Evolutionary conservation across 2,329 filamentous ascomycete genomes (phyloP).

Genomic region (Arachnomyces sp.): DNA sequence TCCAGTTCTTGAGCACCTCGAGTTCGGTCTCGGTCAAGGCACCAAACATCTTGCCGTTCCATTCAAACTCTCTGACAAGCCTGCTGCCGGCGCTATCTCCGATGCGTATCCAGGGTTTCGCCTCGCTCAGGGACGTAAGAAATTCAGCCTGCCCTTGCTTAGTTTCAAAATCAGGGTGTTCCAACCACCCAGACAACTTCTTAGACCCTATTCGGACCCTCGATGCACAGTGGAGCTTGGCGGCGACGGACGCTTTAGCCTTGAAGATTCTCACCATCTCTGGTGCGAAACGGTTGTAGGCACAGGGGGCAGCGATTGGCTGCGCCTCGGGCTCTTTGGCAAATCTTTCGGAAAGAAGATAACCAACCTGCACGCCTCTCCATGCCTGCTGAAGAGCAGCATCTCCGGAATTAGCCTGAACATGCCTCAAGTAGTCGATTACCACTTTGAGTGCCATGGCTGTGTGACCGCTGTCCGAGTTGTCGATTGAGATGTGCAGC

Average conservation of each 20-base stretch:
- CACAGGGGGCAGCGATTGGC: neutral
- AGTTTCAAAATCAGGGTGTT: conserved; percentile 23
- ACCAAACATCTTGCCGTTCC: conserved; percentile 44
- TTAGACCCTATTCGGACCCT: conserved; percentile 31
- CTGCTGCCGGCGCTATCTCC: conserved; percentile 34
- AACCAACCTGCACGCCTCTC: conserved; percentile 39
- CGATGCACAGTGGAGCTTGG: conserved; percentile 36
- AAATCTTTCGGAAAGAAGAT: conserved; percentile 24
- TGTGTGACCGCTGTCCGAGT: conserved; percentile 41
- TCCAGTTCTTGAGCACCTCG: conserved; percentile 32
- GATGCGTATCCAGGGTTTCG: conserved; percentile 34
- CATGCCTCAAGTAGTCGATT: conserved; percentile 29
- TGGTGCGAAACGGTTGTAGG: conserved; percentile 5
- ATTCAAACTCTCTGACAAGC: conserved; percentile 36
- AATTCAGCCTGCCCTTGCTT: conserved; percentile 28
- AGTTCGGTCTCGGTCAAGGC: conserved; percentile 40
- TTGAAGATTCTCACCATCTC: conserved; percentile 25
- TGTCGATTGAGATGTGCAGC: conserved; percentile 46
- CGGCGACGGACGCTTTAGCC: conserved; percentile 30
- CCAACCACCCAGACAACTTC: conserved; percentile 36
- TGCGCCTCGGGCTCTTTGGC: conserved; percentile 8
- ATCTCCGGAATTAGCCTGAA: conserved; percentile 19
- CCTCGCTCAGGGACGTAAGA: conserved; percentile 26
- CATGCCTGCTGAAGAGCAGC: conserved; percentile 26
- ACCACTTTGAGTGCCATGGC: conserved; percentile 39